Percentiles rank a stretch among this genome's conserved stretches.
These are phyloP conservation scores for Ilyonectria sp. DNA, from an alignment of 2,329 filamentous ascomycete species.

Conservation along the genomic window DNA sequence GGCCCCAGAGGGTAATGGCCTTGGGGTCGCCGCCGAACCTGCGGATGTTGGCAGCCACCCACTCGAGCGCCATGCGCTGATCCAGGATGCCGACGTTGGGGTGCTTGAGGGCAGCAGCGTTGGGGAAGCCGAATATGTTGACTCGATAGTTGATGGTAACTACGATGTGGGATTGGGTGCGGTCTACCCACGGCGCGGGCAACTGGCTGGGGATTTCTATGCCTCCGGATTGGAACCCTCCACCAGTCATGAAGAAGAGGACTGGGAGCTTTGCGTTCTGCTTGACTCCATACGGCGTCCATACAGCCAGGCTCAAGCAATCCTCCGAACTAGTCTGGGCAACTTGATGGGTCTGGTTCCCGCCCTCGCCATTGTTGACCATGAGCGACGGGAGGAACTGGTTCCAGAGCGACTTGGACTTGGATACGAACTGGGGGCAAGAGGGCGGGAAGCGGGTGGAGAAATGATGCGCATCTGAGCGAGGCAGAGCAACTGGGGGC, in stretches of 20 bases:
- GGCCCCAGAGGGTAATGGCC: constrained; percentile 62
- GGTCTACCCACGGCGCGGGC: constrained; percentile 48
- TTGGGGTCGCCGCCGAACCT: constrained; percentile 64
- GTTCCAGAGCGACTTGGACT: constrained; percentile 18
- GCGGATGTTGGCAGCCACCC: constrained; percentile 64
- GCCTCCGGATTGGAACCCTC: constrained; percentile 48
- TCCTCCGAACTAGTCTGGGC: constrained; percentile 24
- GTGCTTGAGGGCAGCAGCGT: constrained; percentile 49
- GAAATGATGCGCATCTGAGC: constrained; percentile 44
- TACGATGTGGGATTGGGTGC: constrained; percentile 49
- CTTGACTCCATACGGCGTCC: constrained; percentile 59
- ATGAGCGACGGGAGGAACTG: constrained; percentile 16
- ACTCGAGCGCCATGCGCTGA: constrained; percentile 66
- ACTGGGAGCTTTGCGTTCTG: constrained; percentile 52
- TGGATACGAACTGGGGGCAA: constrained; percentile 53
- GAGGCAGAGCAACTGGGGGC: constrained; percentile 43
- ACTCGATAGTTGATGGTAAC: constrained; percentile 51
- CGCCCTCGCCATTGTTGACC: constrained; percentile 12
- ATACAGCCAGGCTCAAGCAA: constrained; percentile 62
- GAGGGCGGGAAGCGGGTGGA: constrained; percentile 49
- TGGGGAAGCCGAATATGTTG: constrained; percentile 52
- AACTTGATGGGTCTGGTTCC: constrained; percentile 11
- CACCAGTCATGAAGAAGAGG: constrained; percentile 46
- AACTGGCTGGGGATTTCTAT: constrained; percentile 48
- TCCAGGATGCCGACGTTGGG: constrained; percentile 67